Base-by-base conservation (phyloP, 2,329 filamentous ascomycete genomes). In the Fusarium sp. region DNA sequence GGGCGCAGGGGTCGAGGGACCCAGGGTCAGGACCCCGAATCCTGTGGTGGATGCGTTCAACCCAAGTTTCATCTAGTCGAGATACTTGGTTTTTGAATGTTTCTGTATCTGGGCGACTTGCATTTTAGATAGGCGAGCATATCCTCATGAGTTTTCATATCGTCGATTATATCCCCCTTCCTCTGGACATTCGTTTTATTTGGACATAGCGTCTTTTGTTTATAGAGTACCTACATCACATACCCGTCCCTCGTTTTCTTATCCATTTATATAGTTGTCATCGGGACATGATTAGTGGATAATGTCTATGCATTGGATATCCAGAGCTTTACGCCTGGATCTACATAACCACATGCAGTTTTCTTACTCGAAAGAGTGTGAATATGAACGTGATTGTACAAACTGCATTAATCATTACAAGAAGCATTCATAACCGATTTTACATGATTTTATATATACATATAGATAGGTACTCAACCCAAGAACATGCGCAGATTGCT, bases 401-500 rank as follows among this genome's bases (percentile, higher is more conserved):
- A 12, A 13, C n/a, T 28, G 42, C n/a, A 24, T 34, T 39, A 22
- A 50, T 38, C 19, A 12, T 19, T 25, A 26, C 12, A 19, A 36
- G 1, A 4, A 49, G 24, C 11, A 43, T 10, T 7, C 11, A 10
- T 1, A 29, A 35, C 49, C 50, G 2, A 6, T 29, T 50, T 61
- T 39, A 57, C 38, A 45, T 19, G 15, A 25, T 6, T 25, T 51
- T 42, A 34, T 8, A 29, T 9, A 19, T 5, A 28, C 13, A 34
- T 19, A 29, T 6, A 10, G 24, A 6, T 6, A 10, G 24, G 6
- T 19, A 10, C 19, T 34, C 58, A 94, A 1, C 83, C 85, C 68
- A 99, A 76, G 75, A 99, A 99, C 68, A 85, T 85, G 70, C 87
- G 88, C 42, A 99, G 80, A 45, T 88, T 91, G 0, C 92, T 93